phyloP scores from a whole-genome alignment of 768 basidiomycete genomes.

The Cantharellus cinnabarinus region DNA sequence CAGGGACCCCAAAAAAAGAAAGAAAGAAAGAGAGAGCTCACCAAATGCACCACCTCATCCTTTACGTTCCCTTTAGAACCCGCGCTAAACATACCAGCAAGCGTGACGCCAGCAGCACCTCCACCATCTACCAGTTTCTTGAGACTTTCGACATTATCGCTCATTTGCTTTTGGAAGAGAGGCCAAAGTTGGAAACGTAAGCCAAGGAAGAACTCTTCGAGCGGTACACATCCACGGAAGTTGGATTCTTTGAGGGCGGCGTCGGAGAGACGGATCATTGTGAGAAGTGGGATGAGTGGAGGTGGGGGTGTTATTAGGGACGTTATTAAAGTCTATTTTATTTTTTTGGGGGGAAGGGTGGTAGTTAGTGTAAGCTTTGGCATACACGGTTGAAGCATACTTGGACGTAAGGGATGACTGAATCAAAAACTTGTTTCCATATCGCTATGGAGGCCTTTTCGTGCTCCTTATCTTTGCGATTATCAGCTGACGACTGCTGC shows the following conservation, averaged over 20 bases:
- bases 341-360: neutral
- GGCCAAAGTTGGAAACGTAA: constrained; percentile 85
- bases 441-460: constrained; percentile 17
- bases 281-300: constrained; percentile 54
- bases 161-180: constrained; percentile 74
- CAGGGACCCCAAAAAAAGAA: neutral
- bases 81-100: neutral
- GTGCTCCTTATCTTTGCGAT: neutral
- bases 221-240: constrained; percentile 53
- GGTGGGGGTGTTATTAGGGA: constrained; percentile 54
- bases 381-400: constrained; percentile 19
- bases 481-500: neutral
- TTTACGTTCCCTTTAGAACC: constrained; percentile 18
- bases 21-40: constrained; percentile 17
- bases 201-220: constrained; percentile 63
- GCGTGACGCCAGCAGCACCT: neutral
- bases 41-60: constrained; percentile 43
- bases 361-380: neutral
- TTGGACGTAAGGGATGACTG: constrained; percentile 70
- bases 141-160: constrained; percentile 60
- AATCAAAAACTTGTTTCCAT: constrained; percentile 90
- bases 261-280: constrained; percentile 84
- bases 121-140: constrained; percentile 67
- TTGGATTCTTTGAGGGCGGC: constrained; percentile 55
- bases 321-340: constrained; percentile 12